These are phyloP conservation scores for Wickerhamiella sorbophila DNA, from an alignment of 805 yeast species.

Conservation along the genomic window DNA sequence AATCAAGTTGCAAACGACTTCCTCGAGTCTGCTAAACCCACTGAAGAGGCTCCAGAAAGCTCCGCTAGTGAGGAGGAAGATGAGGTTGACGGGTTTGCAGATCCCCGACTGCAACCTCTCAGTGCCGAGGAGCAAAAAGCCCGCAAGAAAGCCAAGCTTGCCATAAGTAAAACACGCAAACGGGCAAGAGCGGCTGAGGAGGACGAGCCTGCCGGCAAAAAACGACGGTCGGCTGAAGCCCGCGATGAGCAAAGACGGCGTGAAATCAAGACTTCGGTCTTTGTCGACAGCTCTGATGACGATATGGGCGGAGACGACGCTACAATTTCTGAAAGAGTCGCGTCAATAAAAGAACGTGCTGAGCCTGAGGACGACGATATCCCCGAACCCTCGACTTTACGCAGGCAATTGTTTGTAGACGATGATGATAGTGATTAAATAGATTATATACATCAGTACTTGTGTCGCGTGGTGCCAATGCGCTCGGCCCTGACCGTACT, in stretches of 20 bases:
- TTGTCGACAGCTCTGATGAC: slow-evolving; percentile 2
- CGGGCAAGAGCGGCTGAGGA: slow-evolving; percentile 11
- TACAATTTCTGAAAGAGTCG: not conserved
- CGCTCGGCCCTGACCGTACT: slow-evolving; percentile 17
- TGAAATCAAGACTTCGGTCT: not conserved
- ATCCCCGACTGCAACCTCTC: slow-evolving; percentile 16
- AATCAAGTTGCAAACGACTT: slow-evolving; percentile 27
- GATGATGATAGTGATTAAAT: not conserved
- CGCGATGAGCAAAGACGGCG: not conserved
- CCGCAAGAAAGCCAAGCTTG: slow-evolving; percentile 5
- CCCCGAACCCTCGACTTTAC: not conserved
- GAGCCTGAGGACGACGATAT: not conserved
- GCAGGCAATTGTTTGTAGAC: not conserved
- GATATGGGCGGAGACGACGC: not conserved
- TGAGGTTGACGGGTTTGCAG: slow-evolving; percentile 10
- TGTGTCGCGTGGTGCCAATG: slow-evolving; percentile 6
- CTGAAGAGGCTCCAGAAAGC: slow-evolving; percentile 19
- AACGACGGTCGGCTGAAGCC: not conserved
- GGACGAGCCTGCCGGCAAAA: not conserved
- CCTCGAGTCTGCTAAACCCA: slow-evolving; percentile 16
- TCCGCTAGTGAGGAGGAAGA: slow-evolving; percentile 25
- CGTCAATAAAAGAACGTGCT: not conserved
- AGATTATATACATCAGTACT: not conserved
- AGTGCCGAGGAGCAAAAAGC: slow-evolving; percentile 17
- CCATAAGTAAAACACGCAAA: slow-evolving; percentile 8